Evolutionary conservation across 306 rosid genomes (phyloP).

Genomic region (Cucurbita pepo): DNA sequence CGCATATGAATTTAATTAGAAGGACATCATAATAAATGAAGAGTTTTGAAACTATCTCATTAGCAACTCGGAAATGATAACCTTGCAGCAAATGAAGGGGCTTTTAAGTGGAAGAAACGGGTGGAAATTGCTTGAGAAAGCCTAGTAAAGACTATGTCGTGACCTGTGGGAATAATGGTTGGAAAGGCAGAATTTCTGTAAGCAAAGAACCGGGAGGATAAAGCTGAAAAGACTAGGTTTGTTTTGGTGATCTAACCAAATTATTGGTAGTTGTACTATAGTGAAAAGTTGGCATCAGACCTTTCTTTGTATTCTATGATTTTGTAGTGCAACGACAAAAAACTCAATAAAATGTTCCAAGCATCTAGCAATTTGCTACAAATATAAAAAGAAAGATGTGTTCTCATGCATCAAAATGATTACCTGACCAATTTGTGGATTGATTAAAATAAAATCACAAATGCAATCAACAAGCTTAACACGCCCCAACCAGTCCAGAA

Average conservation of each 20-base stretch:
- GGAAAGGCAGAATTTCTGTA: not conserved
- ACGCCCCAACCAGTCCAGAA: slow-evolving; percentile 82
- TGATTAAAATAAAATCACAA: slow-evolving; percentile 48
- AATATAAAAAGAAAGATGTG: not conserved
- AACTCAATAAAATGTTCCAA: not conserved
- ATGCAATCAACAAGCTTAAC: slow-evolving; percentile 66
- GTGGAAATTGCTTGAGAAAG: not conserved
- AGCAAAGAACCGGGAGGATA: not conserved
- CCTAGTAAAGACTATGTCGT: not conserved
- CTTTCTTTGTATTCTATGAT: not conserved
- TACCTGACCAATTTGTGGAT: slow-evolving; percentile 87
- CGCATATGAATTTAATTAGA: not conserved
- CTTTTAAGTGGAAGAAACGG: not conserved
- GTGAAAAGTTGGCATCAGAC: not conserved
- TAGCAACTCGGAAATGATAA: not conserved
- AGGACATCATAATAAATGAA: not conserved
- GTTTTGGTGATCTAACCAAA: not conserved
- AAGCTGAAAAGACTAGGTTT: not conserved
- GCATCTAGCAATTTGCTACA: not conserved
- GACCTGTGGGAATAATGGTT: not conserved
- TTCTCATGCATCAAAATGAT: slow-evolving; percentile 1
- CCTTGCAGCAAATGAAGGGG: not conserved
- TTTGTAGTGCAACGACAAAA: not conserved
- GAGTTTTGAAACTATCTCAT: not conserved
- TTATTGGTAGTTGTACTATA: not conserved